These are phyloP conservation scores for Jamesozyma spencerorum DNA, from an alignment of 805 yeast species.

Conservation along the genomic window DNA sequence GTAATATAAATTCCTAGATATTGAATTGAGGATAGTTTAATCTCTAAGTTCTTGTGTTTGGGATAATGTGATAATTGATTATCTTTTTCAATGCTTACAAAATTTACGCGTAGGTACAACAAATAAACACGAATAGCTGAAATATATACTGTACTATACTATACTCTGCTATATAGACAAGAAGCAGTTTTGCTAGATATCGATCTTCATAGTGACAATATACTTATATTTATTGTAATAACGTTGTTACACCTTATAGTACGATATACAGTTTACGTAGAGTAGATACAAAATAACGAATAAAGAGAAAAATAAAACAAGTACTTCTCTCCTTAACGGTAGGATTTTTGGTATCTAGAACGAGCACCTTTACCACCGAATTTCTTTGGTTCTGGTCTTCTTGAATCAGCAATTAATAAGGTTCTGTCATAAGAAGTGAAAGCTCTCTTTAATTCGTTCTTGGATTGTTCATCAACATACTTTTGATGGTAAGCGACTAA, in stretches of 20 bases:
- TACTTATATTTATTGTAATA: conserved; percentile 2
- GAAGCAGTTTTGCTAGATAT: no score
- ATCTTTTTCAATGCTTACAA: no score
- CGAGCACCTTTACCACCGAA: conserved; percentile 99
- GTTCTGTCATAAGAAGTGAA: conserved; percentile 98
- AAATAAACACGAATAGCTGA: no score
- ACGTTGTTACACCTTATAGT: conserved; percentile 27
- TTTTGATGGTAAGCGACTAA: conserved; percentile 99
- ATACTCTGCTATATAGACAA: no score
- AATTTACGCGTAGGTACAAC: no score
- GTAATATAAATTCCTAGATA: no score
- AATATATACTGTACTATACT: no score
- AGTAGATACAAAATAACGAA: conserved; percentile 9
- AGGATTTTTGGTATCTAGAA: conserved; percentile 99
- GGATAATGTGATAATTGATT: no score
- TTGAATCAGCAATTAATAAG: conserved; percentile 96
- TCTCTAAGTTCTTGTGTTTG: no score
- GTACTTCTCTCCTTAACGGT: conserved; percentile 75
- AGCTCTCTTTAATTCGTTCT: conserved; percentile 98
- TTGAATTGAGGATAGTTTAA: no score
- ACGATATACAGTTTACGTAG: conserved; percentile 27
- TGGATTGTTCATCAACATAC: conserved; percentile 98
- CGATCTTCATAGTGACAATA: not conserved
- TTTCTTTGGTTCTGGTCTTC: conserved; percentile 99
- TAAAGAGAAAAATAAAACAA: conserved; percentile 42